Conservation (phyloP, 2,329 filamentous ascomycete genomes). For the Penicillium sp. region DNA sequence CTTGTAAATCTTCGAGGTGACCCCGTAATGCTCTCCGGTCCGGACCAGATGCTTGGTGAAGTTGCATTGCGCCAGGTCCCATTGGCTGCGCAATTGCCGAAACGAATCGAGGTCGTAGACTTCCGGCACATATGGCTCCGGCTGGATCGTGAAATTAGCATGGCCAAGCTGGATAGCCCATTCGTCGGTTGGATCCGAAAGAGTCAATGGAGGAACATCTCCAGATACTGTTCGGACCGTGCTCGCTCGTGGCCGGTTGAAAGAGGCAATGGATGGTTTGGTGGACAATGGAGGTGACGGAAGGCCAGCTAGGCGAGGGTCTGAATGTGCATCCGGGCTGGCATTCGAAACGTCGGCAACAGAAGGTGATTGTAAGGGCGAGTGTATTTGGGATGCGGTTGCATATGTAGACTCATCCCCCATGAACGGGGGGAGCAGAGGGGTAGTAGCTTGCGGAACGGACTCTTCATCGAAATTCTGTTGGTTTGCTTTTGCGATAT, state of each 20-base stretch:
- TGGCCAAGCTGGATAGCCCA: conserved; percentile 89
- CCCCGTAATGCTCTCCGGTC: conserved; percentile 87
- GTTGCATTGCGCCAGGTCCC: conserved; percentile 81
- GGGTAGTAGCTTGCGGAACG: conserved; percentile 75
- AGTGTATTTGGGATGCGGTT: conserved; percentile 66
- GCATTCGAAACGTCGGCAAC: conserved; percentile 64
- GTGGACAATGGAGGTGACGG: conserved; percentile 77
- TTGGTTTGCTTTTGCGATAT: conserved; percentile 60
- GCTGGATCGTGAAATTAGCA: conserved; percentile 88
- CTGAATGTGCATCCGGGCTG: conserved; percentile 49
- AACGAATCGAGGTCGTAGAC: conserved; percentile 64
- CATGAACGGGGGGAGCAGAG: conserved; percentile 81
- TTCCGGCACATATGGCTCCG: conserved; percentile 76
- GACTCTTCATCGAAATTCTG: conserved; percentile 54
- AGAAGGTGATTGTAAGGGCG: conserved; percentile 84
- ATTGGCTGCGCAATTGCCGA: conserved; percentile 73
- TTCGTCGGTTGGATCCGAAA: conserved; percentile 71
- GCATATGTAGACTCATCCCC: conserved; percentile 57
- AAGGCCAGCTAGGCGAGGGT: conserved; percentile 53
- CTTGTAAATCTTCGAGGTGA: conserved; percentile 85
- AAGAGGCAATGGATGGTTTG: conserved; percentile 77
- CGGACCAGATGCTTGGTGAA: conserved; percentile 88
- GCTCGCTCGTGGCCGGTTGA: conserved; percentile 59
- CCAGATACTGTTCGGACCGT: conserved; percentile 49
- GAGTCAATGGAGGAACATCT: conserved; percentile 62